Evolutionary conservation across 306 rosid species (phyloP).

Genomic region (Acacia melanoxylon): DNA sequence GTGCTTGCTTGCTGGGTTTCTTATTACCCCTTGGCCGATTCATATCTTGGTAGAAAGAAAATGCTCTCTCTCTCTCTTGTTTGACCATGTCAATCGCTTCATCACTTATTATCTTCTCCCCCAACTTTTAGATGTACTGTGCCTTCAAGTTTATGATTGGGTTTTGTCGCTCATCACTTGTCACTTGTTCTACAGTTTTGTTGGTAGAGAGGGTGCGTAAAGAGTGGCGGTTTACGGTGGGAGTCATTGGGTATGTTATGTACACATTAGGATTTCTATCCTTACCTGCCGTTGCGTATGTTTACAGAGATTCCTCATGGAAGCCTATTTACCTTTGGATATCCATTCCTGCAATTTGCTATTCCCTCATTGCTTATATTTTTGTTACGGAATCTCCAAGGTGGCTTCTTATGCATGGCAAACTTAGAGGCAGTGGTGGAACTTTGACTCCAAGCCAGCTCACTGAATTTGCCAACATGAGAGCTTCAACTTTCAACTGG

Average conservation of each 20-base stretch:
- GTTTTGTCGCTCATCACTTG: no score
- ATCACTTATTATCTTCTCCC: neutral
- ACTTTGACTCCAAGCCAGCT: neutral
- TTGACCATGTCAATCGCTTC: neutral
- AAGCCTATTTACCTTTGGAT: conserved; percentile 11
- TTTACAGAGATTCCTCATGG: conserved; percentile 18
- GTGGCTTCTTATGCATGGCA: neutral
- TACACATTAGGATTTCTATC: conserved; percentile 4
- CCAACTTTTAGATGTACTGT: neutral
- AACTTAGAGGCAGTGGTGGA: neutral
- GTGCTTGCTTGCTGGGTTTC: no score
- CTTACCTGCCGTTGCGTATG: conserved; percentile 7
- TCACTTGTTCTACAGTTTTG: no score
- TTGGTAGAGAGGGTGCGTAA: no score
- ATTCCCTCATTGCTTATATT: neutral
- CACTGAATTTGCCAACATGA: neutral
- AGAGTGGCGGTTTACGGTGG: neutral
- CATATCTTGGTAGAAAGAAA: no score
- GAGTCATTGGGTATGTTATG: neutral
- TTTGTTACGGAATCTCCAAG: conserved; percentile 14
- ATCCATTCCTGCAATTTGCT: conserved; percentile 15
- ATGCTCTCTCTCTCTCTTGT: neutral
- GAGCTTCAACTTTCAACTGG: neutral
- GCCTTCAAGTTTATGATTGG: neutral
- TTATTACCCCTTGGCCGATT: no score